Evolutionary conservation across 2,329 filamentous ascomycete species (phyloP), one percentile per base, ranked within the genome.

Genomic region (Orbilia ellipsospora): DNA sequence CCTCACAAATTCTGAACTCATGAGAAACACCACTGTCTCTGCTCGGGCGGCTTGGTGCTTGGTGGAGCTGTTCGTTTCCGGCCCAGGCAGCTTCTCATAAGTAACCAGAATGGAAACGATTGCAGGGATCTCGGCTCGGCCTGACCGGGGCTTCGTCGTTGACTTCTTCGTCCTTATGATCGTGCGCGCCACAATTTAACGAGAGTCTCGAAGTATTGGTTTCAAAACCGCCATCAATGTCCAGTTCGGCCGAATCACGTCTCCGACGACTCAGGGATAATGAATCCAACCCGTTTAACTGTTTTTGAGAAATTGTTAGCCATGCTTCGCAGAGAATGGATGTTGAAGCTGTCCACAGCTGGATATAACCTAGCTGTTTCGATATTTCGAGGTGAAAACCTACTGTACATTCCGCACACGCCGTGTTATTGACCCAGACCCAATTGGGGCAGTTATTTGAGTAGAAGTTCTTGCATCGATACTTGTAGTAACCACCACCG

Each of bases 361-460:
- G 10, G 31, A 7, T 36, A 36, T 36, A 36, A 36, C 31, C 31
- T 36, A 36, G 31, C 31, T 36, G 31, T 36, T 36, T 10, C 31
- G 5, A 72, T 72, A 45, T 36, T 28, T 42, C 23, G 45, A 45
- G 12, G 70, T 50, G 13, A 55, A 23, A 51, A 77, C 78, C 54
- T 79, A 80, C 79, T 65, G 79, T 75, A 69, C 79, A 80, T 70
- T 78, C 73, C 16, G 79, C 77, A 63, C 79, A 80, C 56, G 78
- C 77, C 15, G 78, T 73, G 50, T 80, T 79, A 66, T 80, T 80
- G 6, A 80, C 78, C 79, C 79, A 80, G 31, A 80, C 79, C 79
- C 79, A 80, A 65, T 79, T 79, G 36, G 59, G 68, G 59, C 79
- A 80, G 55, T 80, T 77, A 65, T 78, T 77, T 16, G 76, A 77